These are phyloP conservation scores for Bipolaris cookei DNA, from an alignment of 2,329 filamentous ascomycete genomes.

Conservation along the genomic window DNA sequence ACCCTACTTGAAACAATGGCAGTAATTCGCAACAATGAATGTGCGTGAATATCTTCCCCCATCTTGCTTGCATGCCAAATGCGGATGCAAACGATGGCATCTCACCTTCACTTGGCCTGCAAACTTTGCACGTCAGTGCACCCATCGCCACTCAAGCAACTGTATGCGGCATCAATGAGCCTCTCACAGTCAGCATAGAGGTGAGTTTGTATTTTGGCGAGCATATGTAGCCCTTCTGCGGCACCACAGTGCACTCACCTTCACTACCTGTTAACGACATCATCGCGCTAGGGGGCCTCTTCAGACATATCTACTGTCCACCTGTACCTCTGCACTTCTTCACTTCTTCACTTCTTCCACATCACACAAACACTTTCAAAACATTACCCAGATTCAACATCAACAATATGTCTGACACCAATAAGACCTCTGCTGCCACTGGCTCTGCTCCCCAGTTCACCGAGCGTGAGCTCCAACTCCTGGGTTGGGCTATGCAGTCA, in stretches of 20 bases:
- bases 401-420: conserved; percentile 39
- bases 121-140: neutral
- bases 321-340: neutral
- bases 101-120: conserved; percentile 5
- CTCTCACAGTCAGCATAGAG: neutral
- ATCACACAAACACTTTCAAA: neutral
- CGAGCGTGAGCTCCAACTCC: conserved; percentile 45
- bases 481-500: conserved; percentile 47
- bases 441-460: conserved; percentile 34
- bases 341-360: neutral
- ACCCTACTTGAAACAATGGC: neutral
- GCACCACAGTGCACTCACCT: conserved; percentile 19
- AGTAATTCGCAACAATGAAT: neutral
- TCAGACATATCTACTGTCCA: neutral
- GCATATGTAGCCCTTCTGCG: neutral
- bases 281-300: conserved; percentile 9
- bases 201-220: conserved; percentile 10
- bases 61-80: neutral
- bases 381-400: neutral
- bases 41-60: neutral
- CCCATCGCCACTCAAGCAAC: neutral
- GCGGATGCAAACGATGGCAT: neutral
- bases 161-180: neutral
- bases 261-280: conserved; percentile 11
- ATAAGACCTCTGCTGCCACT: conserved; percentile 16